Conservation (phyloP, 2,329 filamentous ascomycete species). For the Huntiella moniliformis region DNA sequence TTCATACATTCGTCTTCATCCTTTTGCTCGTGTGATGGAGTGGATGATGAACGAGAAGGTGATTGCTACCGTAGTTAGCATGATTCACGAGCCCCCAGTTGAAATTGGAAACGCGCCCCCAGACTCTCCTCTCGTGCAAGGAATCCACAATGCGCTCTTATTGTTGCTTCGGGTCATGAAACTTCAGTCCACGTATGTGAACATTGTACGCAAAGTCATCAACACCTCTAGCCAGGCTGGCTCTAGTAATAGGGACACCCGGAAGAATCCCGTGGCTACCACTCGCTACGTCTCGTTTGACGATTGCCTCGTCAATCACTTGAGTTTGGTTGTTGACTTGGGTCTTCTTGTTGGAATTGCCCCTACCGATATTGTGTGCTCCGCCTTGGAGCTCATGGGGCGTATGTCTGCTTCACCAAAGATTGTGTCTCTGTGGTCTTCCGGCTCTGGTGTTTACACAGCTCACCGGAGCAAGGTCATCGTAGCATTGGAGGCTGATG, state of each 20-base stretch:
- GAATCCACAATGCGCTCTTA: constrained; percentile 62
- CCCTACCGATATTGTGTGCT: constrained; percentile 61
- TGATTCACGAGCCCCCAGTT: constrained; percentile 56
- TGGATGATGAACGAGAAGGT: constrained; percentile 95
- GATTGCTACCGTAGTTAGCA: constrained; percentile 56
- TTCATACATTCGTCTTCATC: constrained; percentile 70
- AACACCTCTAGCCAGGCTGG: constrained; percentile 34
- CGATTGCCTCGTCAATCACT: constrained; percentile 67
- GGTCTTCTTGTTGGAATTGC: constrained; percentile 75
- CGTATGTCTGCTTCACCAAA: constrained; percentile 72
- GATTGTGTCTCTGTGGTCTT: constrained; percentile 50
- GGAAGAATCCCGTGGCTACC: constrained; percentile 35
- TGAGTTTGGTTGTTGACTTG: constrained; percentile 62
- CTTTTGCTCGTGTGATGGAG: constrained; percentile 88
- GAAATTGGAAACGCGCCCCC: constrained; percentile 54
- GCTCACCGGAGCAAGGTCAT: constrained; percentile 64
- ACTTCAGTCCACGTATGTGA: constrained; percentile 76
- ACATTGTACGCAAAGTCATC: constrained; percentile 45
- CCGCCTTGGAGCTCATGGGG: constrained; percentile 64
- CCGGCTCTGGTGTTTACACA: constrained; percentile 13
- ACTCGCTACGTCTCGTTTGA: constrained; percentile 75
- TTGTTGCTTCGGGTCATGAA: constrained; percentile 69
- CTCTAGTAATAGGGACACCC: background rate
- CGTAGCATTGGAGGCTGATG: constrained; percentile 66
- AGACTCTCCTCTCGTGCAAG: constrained; percentile 64